A percentile compares a stretch with the other conserved stretches of the same genome.
Evolutionary conservation across 345 rosid species (phyloP).

Genomic region (Alliaria petiolata): DNA sequence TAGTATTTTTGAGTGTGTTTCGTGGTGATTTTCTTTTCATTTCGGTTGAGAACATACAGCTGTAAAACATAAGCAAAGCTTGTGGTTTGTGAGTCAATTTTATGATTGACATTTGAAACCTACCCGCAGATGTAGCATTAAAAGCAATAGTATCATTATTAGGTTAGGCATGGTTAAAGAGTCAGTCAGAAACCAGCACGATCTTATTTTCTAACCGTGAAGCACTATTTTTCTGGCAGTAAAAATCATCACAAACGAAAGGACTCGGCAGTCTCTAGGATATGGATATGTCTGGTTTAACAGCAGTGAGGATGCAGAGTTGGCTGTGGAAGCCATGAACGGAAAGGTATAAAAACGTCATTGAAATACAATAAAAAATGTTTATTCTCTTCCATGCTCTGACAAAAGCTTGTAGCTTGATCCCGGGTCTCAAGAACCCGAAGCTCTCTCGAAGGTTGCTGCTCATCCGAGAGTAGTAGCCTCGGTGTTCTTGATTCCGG

Average conservation of each 20-base stretch:
- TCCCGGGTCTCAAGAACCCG: not conserved
- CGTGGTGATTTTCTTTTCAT: too few relatives aligned
- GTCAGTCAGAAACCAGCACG: conserved; percentile 3
- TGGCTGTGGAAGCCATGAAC: conserved; percentile 51
- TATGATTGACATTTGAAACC: not conserved
- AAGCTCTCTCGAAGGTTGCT: too few relatives aligned
- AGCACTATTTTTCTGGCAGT: conserved; percentile 27
- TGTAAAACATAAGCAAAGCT: not conserved
- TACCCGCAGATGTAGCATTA: too few relatives aligned
- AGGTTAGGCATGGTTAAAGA: not conserved
- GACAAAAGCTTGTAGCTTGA: not conserved
- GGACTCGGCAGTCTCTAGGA: conserved; percentile 43
- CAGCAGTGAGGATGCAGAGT: conserved; percentile 37
- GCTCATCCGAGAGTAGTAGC: too few relatives aligned
- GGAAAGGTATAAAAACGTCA: conserved; percentile 43
- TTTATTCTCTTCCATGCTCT: too few relatives aligned
- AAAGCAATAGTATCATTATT: not conserved
- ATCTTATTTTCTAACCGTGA: not conserved
- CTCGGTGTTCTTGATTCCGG: conserved; percentile 3
- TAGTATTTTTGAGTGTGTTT: too few relatives aligned
- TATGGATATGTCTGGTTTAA: conserved; percentile 56
- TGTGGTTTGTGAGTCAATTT: not conserved
- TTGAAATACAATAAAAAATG: not conserved
- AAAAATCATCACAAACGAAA: conserved; percentile 38
- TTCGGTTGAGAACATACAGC: not conserved